Percentiles rank a stretch among this genome's conserved stretches.
Conservation (phyloP, 306 rosid genomes). For the Vicia villosa region DNA sequence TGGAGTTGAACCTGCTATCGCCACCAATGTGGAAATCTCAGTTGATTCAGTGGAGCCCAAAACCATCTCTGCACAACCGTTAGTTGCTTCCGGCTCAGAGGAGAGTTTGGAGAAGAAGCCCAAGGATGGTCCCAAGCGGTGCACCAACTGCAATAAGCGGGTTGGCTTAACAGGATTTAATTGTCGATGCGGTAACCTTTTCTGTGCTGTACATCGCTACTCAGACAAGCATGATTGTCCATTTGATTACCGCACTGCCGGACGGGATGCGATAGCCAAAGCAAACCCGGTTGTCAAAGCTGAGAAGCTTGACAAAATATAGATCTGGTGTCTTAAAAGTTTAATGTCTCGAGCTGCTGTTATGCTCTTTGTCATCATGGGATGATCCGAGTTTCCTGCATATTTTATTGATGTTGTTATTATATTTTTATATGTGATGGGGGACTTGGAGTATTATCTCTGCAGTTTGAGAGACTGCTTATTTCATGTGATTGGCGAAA, state of each 20-base stretch:
- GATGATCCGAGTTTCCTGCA: conserved; percentile 59
- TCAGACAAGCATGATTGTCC: conserved; percentile 86
- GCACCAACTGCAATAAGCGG: conserved; percentile 81
- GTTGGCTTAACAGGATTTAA: conserved; percentile 91
- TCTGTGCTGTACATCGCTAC: conserved; percentile 83
- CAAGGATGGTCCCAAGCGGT: conserved; percentile 81
- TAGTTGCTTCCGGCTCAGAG: conserved; percentile 49
- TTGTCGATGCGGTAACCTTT: conserved; percentile 80
- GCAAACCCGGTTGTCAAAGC: conserved; percentile 94
- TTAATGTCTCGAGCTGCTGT: conserved; percentile 42
- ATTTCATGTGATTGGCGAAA: conserved; percentile 62
- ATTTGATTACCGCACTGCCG: conserved; percentile 86
- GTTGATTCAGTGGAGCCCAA: conserved; percentile 53
- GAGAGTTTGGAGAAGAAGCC: conserved; percentile 59
- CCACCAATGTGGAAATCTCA: conserved; percentile 47
- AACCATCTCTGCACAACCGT: conserved; percentile 41
- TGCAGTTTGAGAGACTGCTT: conserved; percentile 55
- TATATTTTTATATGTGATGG: conserved; percentile 56
- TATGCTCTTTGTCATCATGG: conserved; percentile 57
- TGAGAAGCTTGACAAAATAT: conserved; percentile 89
- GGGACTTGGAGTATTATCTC: conserved; percentile 60
- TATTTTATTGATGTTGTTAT: conserved; percentile 52
- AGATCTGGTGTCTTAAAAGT: conserved; percentile 40
- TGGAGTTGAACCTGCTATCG: conserved; percentile 45
- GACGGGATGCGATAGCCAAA: conserved; percentile 74